Evolutionary conservation across 139 green algal species (phyloP), one percentile per base, ranked within the genome.

Genomic region (Picochlorum sp.): DNA sequence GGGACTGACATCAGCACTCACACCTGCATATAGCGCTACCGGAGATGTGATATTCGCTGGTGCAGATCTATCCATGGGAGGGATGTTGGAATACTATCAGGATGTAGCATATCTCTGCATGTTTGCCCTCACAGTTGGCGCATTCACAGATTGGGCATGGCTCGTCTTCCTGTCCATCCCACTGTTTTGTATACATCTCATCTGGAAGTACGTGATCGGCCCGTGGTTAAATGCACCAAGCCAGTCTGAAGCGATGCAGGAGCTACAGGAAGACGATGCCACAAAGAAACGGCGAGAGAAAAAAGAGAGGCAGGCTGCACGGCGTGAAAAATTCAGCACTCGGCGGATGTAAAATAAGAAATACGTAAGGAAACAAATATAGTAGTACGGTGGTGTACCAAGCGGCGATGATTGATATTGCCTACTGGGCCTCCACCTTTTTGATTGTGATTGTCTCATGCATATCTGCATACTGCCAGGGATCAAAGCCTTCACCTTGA

Each of bases 401-500:
- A 30, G 28, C 0, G 26, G 3, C 28, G 4, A 30, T 6, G 28
- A 5, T 30, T 51, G 16, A 15, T 61, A 45, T 60, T 16, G 13
- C 24, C 63, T 59, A 54, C 47, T 26, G 47, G 16, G 18, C 16
- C n/a, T 54, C 54, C 55, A 68, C 21, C 34, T 57, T 4, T 56
- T 78, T 65, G 50, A 69, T 74, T 24, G 60, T 63, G 20, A 79
- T 63, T 57, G 57, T 60, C 4, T 55, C 11, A 44, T 86, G 85
- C 9, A 89, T 67, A 20, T 83, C 69, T 13, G 85, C 76, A 69
- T 79, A 92, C 61, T 83, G 66, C 85, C 85, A 92, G 21, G 85
- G 85, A 45, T n/a, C 63, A 64, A 90, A 92, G 30, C 73, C 81
- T 54, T 76, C 74, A 23, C 83, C 85, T 44, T 79, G 65, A 18